Percentiles rank a stretch among this genome's conserved stretches.
phyloP scores from a whole-genome alignment of 164 flowering plant species.

The Piper longum region DNA sequence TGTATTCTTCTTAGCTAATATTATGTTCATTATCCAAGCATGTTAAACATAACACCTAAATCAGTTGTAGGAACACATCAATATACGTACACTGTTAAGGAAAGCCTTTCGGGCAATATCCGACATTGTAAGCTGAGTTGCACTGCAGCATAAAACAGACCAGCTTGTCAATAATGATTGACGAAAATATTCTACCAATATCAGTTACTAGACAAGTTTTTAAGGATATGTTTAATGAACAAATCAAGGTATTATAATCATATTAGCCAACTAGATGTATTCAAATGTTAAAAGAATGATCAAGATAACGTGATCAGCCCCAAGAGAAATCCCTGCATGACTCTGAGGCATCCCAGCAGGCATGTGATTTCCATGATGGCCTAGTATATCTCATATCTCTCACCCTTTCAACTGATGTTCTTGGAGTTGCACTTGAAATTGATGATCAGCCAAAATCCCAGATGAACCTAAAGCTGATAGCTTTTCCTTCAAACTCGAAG shows the following conservation, averaged over 20 bases:
- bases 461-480: conserved; percentile 89
- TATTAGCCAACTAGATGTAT: no score
- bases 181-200: not conserved
- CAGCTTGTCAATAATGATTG: not conserved
- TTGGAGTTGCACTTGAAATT: conserved; percentile 89
- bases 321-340: no score
- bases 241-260: no score
- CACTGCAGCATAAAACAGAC: conserved; percentile 35
- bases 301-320: no score
- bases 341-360: no score
- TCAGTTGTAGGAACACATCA: not conserved
- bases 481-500: conserved; percentile 90
- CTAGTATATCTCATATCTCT: conserved; percentile 8
- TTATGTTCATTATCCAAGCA: no score
- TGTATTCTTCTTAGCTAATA: no score
- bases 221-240: no score
- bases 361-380: no score
- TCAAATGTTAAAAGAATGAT: no score
- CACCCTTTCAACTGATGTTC: conserved; percentile 93
- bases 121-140: conserved; percentile 28
- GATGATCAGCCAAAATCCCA: conserved; percentile 95
- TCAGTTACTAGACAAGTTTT: no score
- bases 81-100: conserved; percentile 81
- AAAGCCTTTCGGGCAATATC: conserved; percentile 84
- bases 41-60: no score